phyloP scores from a whole-genome alignment of 495 filamentous ascomycete genomes.

The Penicillium salamii region DNA sequence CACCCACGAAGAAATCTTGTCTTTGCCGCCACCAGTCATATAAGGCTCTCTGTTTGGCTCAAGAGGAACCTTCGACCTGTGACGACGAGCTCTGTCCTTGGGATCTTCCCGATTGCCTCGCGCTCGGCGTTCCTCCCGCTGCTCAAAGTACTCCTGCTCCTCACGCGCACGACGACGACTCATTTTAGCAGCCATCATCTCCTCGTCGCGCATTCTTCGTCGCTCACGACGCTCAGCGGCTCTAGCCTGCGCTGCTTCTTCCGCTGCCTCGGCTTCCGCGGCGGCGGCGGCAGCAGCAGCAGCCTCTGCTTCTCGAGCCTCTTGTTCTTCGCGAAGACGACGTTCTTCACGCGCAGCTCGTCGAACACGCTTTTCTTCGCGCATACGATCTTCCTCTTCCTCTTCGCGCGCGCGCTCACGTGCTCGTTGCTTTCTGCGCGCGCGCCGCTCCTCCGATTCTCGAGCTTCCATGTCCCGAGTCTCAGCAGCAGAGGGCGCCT shows the following conservation, averaged over 20 bases:
- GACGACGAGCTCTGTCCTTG: conserved; percentile 22
- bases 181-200: conserved; percentile 33
- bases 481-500: conserved; percentile 28
- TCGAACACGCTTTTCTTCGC: conserved; percentile 44
- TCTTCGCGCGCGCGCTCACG: conserved; percentile 44
- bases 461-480: conserved; percentile 26
- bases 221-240: conserved; percentile 42
- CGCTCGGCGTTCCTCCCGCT: conserved; percentile 18
- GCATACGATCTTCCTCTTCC: conserved; percentile 46
- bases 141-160: conserved; percentile 24
- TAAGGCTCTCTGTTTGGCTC: conserved; percentile 16
- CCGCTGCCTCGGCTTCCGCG: conserved; percentile 19
- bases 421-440: conserved; percentile 37
- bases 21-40: conserved; percentile 36
- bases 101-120: conserved; percentile 27
- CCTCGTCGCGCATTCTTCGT: conserved; percentile 36
- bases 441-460: conserved; percentile 47
- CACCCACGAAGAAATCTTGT: conserved; percentile 62
- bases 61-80: conserved; percentile 28
- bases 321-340: conserved; percentile 45
- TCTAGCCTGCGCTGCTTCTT: conserved; percentile 35
- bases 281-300: background rate
- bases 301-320: conserved; percentile 40
- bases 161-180: conserved; percentile 37
- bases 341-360: conserved; percentile 50